Base-by-base conservation (phyloP, 2,329 filamentous ascomycete genomes). In the Stromatinia cepivora region DNA sequence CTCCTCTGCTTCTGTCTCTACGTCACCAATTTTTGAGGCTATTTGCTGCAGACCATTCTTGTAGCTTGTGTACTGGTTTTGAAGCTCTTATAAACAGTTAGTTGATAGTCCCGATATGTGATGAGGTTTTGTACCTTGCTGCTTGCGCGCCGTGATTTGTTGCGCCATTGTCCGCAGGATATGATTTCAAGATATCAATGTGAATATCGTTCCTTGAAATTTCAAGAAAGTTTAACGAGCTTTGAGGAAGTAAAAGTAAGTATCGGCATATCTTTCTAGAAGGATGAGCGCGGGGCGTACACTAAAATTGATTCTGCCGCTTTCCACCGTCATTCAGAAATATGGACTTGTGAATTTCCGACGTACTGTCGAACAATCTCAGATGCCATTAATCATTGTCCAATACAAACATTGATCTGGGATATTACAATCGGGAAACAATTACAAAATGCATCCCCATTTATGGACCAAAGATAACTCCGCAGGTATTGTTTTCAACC, bases 1-100 rank as follows among this genome's bases (percentile, higher is more conserved):
- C 80, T 99, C 95, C 81, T 99, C 95, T 28, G 92, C 90, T 80
- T 98, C 95, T 80, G 97, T 93, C 82, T 99, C 95, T 69, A 99
- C 94, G 78, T 98, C 94, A 53, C 95, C 95, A 75, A 99, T 97
- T 81, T 97, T 98, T 78, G 93, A 90, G 42, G 95, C 95, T 77
- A 99, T 89, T 78, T 95, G 92, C 81, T 98, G 94, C 70, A 99
- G 87, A 4, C 85, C 89, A 75, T 87, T 89, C 79, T 91, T 91
- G 81, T 88, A 94, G 81, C 89, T 92, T 74, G 87, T 87, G 80
- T 95, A 95, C 76, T 92, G 91, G 63, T 85, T 82, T 81, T 95
- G 92, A 74, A 95, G 87, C 79, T 95, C 92, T 95, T 76, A 54
- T 36, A 52, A 62, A 59, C 28, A 57, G 42, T 46, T 36, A 22